phyloP scores from a whole-genome alignment of 208 protist genomes.

The Leishmania lainsoni region DNA sequence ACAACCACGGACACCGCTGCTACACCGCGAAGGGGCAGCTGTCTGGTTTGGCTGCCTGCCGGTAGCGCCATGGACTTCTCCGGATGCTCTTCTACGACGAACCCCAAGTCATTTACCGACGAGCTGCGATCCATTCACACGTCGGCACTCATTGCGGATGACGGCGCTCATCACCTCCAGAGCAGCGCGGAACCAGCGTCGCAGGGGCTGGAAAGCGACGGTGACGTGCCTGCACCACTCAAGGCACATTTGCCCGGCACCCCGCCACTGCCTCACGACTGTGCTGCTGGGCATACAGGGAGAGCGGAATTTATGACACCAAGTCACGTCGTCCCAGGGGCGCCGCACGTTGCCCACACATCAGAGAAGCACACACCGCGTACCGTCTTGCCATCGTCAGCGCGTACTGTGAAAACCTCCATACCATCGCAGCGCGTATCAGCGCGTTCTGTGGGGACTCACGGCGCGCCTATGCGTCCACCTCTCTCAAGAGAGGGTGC shows the following conservation, averaged over 20 bases:
- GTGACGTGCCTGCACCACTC: background rate
- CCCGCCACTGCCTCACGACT: background rate
- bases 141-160: background rate
- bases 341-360: background rate
- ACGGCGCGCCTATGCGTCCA: background rate
- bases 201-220: background rate
- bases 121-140: background rate
- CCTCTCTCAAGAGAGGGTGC: background rate
- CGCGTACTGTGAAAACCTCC: background rate
- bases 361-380: background rate
- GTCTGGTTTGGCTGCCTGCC: conserved; percentile 7
- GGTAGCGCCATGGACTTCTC: conserved; percentile 11
- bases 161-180: background rate
- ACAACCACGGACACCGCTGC: conserved; percentile 16
- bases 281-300: too few relatives aligned
- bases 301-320: background rate
- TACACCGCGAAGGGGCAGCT: conserved; percentile 10
- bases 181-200: background rate
- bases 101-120: background rate
- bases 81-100: background rate
- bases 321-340: background rate
- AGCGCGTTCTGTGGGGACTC: background rate
- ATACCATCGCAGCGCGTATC: background rate
- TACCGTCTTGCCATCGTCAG: background rate
- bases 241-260: background rate